Evolutionary conservation across 306 rosid genomes (phyloP), one percentile per base, ranked within the genome.

Genomic region (Ormosia emarginata): DNA sequence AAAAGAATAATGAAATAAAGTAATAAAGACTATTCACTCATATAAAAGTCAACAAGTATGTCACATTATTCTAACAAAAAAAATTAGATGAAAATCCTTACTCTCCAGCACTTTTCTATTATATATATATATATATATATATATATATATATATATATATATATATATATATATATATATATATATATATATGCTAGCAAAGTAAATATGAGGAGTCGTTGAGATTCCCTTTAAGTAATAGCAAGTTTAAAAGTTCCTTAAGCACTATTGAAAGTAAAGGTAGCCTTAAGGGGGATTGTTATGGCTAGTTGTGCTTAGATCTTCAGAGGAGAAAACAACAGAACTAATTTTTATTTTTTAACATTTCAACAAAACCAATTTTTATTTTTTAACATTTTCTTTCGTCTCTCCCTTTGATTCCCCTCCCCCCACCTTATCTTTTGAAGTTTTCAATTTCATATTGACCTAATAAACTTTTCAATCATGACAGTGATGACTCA

Each of bases 401-500:
- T 46, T 1, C 12, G 4, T 46, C 2, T 46, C 7, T 34, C 43
- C 49, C 39, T 12, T 61, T 36, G 13, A 24, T 24, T 8, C 29
- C 4, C 24, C 0, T 17, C 4, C 24, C 33, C 6, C 13, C 0
- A 34, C n/a, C 18, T 37, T 37, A 56, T 50, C 15, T 47, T 41
- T 70, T 13, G 12, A 50, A 52, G 29, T 4, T 53, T 41, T 65
- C 69, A 55, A 57, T 40, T 52, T 50, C 79, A 72, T 30, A 63
- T 74, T 82, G 71, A 67, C 46, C 14, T 34, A 12, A 40, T 18
- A 5, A 18, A 39, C 29, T 39, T 67, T 56, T 39, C 79, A 83
- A 75, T 80, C 67, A 80, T 82, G 89, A 85, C 17, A 49, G 78
- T 66, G 89, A 67, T 66, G 49, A 75, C 75, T 83, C 82, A n/a